A percentile compares a stretch with the other conserved stretches of the same genome.
phyloP scores from a whole-genome alignment of 257 asterid species.

The Plectranthus barbatus region DNA sequence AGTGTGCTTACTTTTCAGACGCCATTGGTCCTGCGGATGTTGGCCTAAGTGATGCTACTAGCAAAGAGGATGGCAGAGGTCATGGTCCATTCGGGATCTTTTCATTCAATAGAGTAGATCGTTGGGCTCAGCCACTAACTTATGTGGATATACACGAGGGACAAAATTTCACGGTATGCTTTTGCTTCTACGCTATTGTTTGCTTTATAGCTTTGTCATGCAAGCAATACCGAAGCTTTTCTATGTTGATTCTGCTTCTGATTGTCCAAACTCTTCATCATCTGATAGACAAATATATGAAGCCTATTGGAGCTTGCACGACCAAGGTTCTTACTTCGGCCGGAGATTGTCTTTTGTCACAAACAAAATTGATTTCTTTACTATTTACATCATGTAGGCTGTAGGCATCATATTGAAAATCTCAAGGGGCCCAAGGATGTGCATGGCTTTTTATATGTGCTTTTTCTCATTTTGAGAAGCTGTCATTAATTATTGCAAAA shows the following conservation, averaged over 20 bases:
- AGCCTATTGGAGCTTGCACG: not conserved
- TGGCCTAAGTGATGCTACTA: constrained; percentile 59
- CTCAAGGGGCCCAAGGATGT: not conserved
- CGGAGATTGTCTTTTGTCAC: not conserved
- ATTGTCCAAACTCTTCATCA: not conserved
- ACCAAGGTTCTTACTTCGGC: not conserved
- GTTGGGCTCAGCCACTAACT: constrained; percentile 91
- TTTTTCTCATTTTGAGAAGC: not conserved
- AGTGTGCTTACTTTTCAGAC: constrained; percentile 40
- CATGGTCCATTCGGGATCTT: constrained; percentile 71
- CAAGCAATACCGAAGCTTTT: not conserved
- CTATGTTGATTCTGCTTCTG: not conserved
- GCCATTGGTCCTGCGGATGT: constrained; percentile 69
- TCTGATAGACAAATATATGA: not conserved
- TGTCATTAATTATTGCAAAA: constrained; percentile 5
- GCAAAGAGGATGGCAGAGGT: constrained; percentile 74
- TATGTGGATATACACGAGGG: constrained; percentile 79
- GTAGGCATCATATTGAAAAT: not conserved
- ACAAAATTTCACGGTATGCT: constrained; percentile 59
- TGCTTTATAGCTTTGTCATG: not conserved
- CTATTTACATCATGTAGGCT: not conserved
- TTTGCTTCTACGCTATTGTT: constrained; percentile 1
- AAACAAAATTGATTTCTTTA: not conserved
- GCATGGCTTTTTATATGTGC: not conserved
- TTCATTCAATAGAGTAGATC: constrained; percentile 59